Conservation (phyloP, 805 yeast genomes). For the Wickerhamomyces canadensis region DNA sequence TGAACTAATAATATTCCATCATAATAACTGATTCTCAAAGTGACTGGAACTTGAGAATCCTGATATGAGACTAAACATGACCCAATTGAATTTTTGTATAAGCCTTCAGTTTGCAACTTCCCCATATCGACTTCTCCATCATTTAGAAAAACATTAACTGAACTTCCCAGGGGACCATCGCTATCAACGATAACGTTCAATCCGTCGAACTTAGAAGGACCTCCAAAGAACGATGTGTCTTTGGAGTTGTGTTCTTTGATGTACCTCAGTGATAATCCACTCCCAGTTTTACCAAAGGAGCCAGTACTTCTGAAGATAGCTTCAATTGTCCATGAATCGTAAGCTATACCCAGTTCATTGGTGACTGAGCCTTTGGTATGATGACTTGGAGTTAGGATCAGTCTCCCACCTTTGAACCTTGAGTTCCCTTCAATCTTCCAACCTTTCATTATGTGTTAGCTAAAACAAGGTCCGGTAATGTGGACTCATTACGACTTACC, state of each 20-base stretch:
- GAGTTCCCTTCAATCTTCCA: conserved; percentile 39
- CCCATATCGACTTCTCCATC: conserved; percentile 46
- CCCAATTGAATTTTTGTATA: conserved; percentile 39
- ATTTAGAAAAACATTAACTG: conserved; percentile 52
- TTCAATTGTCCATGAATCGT: conserved; percentile 51
- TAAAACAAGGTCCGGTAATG: neutral
- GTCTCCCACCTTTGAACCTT: conserved; percentile 44
- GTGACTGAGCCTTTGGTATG: conserved; percentile 40
- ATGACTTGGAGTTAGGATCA: conserved; percentile 42
- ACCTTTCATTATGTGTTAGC: conserved; percentile 15
- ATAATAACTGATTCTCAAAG: conserved; percentile 60
- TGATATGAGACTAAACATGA: conserved; percentile 56
- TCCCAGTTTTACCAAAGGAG: conserved; percentile 38
- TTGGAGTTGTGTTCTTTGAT: conserved; percentile 26
- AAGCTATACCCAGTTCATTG: conserved; percentile 28
- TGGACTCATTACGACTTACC: conserved; percentile 6
- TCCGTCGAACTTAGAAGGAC: conserved; percentile 58
- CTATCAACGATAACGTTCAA: conserved; percentile 55
- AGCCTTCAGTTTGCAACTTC: conserved; percentile 14
- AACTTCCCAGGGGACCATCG: conserved; percentile 39
- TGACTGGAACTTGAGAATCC: conserved; percentile 65
- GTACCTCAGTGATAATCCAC: conserved; percentile 59
- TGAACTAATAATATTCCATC: conserved; percentile 54
- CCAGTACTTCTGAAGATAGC: conserved; percentile 60
- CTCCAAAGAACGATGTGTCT: conserved; percentile 40